phyloP scores from a whole-genome alignment of 1,284 basidiomycete genomes.

The Trichosporon ovoides region DNA sequence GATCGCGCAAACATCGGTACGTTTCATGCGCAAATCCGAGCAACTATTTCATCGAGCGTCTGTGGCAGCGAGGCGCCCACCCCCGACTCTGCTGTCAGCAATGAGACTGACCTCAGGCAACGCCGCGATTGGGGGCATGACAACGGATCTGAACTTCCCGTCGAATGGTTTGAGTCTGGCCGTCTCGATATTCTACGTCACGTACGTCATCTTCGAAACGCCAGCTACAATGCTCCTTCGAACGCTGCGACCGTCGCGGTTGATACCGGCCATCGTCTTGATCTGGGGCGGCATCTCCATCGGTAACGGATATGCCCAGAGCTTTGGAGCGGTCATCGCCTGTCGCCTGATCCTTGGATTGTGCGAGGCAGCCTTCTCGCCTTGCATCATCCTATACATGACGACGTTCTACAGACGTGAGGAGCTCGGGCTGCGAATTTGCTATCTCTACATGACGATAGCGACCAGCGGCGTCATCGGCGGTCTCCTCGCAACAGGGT shows the following conservation, averaged over 20 bases:
- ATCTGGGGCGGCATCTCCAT: slow-evolving; percentile 28
- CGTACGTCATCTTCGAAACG: slow-evolving; percentile 35
- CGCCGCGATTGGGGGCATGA: slow-evolving; percentile 12
- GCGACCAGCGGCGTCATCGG: slow-evolving; percentile 33
- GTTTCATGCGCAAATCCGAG: too few species aligned
- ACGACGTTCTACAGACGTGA: slow-evolving; percentile 27
- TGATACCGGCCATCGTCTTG: slow-evolving; percentile 18
- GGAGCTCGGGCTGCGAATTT: slow-evolving; percentile 30
- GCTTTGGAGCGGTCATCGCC: slow-evolving; percentile 25
- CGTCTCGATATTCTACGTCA: slow-evolving; percentile 26
- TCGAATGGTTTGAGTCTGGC: slow-evolving; percentile 8
- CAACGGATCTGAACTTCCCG: slow-evolving; percentile 7
- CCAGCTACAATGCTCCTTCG: slow-evolving; percentile 29
- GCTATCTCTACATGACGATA: slow-evolving; percentile 34
- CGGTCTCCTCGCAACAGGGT: slow-evolving; percentile 25
- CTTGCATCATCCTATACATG: slow-evolving; percentile 26
- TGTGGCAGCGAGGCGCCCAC: too few species aligned
- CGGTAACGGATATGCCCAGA: slow-evolving; percentile 16
- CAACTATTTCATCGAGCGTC: too few species aligned
- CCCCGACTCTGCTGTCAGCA: too few species aligned
- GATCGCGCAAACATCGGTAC: background rate
- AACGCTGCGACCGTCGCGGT: slow-evolving; percentile 21
- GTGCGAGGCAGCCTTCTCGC: slow-evolving; percentile 31
- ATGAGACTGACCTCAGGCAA: slow-evolving; percentile 3
- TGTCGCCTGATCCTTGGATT: slow-evolving; percentile 29